A percentile compares a stretch with the other conserved stretches of the same genome.
These are phyloP conservation scores for Calonectria henricotiae DNA, from an alignment of 2,329 filamentous ascomycete genomes.

Conservation along the genomic window DNA sequence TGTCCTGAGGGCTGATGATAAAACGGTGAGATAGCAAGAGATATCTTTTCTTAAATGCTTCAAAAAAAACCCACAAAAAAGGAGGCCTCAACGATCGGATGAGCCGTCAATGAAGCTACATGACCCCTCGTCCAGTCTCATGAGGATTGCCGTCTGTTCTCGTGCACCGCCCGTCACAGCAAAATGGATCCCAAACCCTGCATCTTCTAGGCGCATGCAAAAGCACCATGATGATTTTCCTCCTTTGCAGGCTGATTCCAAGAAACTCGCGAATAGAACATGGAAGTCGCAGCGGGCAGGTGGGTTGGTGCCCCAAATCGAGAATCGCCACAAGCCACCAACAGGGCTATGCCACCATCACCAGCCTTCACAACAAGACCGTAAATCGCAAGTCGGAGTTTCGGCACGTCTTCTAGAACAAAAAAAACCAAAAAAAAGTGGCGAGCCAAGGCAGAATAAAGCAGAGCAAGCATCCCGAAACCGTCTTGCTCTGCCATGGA, in stretches of 20 bases:
- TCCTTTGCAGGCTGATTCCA: neutral
- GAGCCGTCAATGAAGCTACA: neutral
- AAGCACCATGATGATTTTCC: conserved; percentile 3
- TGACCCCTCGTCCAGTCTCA: conserved; percentile 10
- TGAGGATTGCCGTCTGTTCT: neutral
- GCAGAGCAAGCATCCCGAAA: neutral
- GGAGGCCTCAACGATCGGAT: conserved; percentile 14
- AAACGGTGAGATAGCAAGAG: neutral
- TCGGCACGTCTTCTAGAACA: neutral
- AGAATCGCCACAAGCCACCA: conserved; percentile 12
- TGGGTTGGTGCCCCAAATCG: conserved; percentile 10
- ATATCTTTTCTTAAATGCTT: neutral
- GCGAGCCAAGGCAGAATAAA: conserved; percentile 10
- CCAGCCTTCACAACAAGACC: neutral
- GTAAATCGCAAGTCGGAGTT: neutral
- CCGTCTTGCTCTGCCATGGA: neutral
- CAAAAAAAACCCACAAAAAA: neutral
- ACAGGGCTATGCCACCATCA: conserved; percentile 1
- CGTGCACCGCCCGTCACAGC: neutral
- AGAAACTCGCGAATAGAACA: neutral
- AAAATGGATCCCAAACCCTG: conserved; percentile 7
- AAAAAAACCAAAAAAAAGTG: neutral
- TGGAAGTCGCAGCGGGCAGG: neutral
- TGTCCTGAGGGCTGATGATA: neutral
- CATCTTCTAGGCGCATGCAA: neutral